phyloP scores from a whole-genome alignment of 2,329 filamentous ascomycete species.

The Colletotrichum sp. region DNA sequence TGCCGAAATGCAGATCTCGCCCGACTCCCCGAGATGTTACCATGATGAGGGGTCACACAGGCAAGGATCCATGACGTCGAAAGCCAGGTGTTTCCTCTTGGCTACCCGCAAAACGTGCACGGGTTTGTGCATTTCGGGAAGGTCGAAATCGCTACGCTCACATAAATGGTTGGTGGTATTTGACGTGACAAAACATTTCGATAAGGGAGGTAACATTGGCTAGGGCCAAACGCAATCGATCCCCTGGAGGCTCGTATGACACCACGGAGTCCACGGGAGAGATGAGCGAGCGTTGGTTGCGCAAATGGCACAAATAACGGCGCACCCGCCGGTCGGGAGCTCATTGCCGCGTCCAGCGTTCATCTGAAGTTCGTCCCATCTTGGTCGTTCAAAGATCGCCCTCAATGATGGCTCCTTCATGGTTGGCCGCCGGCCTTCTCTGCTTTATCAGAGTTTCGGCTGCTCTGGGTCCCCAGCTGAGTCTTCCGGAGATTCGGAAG shows the following conservation, averaged over 20 bases:
- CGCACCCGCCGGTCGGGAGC: neutral
- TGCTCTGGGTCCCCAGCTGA: slow-evolving; percentile 9
- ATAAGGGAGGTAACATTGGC: slow-evolving; percentile 10
- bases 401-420: neutral
- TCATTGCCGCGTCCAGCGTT: neutral
- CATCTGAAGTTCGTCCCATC: neutral
- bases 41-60: neutral
- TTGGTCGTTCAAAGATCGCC: neutral
- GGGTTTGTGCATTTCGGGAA: slow-evolving; percentile 5
- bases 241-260: neutral
- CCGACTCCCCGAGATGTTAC: neutral
- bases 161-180: neutral
- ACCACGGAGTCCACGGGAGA: neutral
- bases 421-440: neutral
- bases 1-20: neutral
- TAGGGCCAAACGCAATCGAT: neutral
- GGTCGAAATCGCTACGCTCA: neutral
- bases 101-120: neutral
- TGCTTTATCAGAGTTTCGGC: neutral
- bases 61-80: neutral
- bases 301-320: neutral
- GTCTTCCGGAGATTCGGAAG: slow-evolving; percentile 2
- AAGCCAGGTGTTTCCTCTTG: neutral
- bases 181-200: neutral
- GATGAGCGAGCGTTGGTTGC: neutral